phyloP scores from a whole-genome alignment of 768 basidiomycete species.

The Collybia sp. region DNA sequence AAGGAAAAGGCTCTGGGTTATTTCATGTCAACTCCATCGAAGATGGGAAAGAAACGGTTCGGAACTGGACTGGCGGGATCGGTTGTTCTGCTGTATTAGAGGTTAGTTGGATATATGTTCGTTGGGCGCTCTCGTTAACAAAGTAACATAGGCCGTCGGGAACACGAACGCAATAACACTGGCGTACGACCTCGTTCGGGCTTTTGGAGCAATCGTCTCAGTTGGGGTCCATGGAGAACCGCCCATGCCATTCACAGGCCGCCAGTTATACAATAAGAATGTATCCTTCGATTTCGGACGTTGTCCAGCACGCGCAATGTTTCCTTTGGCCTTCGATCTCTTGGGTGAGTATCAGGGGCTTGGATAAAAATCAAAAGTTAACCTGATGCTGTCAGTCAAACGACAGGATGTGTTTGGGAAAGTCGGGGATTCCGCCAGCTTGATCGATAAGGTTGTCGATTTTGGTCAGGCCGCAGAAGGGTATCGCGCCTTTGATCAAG shows the following conservation, averaged over 20 bases:
- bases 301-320: conserved; percentile 76
- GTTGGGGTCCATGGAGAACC: conserved; percentile 66
- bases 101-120: conserved; percentile 27
- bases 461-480: conserved; percentile 51
- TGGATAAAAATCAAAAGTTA: too few relatives aligned
- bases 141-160: conserved; percentile 55
- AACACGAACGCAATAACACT: conserved; percentile 58
- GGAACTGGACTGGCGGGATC: conserved; percentile 47
- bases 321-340: conserved; percentile 65
- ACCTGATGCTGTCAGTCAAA: conserved; percentile 33
- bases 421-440: conserved; percentile 54
- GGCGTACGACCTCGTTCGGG: conserved; percentile 65
- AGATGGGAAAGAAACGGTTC: conserved; percentile 43
- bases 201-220: conserved; percentile 72
- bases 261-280: conserved; percentile 70
- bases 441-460: conserved; percentile 66
- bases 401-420: conserved; percentile 71
- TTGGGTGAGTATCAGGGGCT: conserved; percentile 30
- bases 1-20: conserved; percentile 40
- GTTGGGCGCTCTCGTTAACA: neutral
- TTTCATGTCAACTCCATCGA: conserved; percentile 49
- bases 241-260: conserved; percentile 50
- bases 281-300: conserved; percentile 78
- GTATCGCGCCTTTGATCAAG: conserved; percentile 69
- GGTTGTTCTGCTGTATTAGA: conserved; percentile 69